These are phyloP conservation scores for Nemania serpens DNA, from an alignment of 2,329 filamentous ascomycete genomes.

Conservation along the genomic window DNA sequence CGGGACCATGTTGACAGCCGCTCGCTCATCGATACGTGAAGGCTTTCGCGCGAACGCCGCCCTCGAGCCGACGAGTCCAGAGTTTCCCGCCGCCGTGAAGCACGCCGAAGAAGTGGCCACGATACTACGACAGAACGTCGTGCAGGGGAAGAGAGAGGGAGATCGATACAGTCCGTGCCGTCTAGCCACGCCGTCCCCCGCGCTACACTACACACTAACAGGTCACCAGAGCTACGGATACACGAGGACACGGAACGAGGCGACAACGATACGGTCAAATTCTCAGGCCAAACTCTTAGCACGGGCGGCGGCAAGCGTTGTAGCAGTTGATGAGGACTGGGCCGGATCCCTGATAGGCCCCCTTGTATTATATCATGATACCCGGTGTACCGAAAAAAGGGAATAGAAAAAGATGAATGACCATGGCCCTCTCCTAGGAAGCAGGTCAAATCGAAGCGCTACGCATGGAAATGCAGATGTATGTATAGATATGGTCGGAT, in stretches of 20 bases:
- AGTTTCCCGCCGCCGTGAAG: slow-evolving; percentile 67
- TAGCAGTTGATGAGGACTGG: slow-evolving; percentile 29
- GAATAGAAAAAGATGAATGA: slow-evolving; percentile 20
- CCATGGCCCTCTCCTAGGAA: slow-evolving; percentile 17
- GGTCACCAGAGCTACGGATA: slow-evolving; percentile 73
- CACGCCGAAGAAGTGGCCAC: slow-evolving; percentile 83
- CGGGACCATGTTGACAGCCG: slow-evolving; percentile 66
- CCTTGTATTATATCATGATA: slow-evolving; percentile 40
- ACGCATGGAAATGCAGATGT: slow-evolving; percentile 17
- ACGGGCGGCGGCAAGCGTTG: slow-evolving; percentile 35
- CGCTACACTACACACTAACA: slow-evolving; percentile 11
- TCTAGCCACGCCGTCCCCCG: background rate
- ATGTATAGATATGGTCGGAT: slow-evolving; percentile 22
- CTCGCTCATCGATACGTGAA: slow-evolving; percentile 71
- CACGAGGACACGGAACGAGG: slow-evolving; percentile 90
- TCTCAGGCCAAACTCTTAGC: slow-evolving; percentile 47
- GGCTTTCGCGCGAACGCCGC: slow-evolving; percentile 72
- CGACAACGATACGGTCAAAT: slow-evolving; percentile 89
- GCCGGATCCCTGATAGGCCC: slow-evolving; percentile 7
- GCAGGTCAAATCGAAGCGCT: slow-evolving; percentile 10
- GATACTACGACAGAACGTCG: slow-evolving; percentile 81
- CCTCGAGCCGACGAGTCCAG: slow-evolving; percentile 61
- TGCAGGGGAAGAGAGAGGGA: slow-evolving; percentile 71
- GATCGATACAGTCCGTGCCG: slow-evolving; percentile 63
- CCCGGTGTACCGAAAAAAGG: slow-evolving; percentile 31